Evolutionary conservation across 1,284 basidiomycete genomes (phyloP).

Genomic region (Pterulicium gracile): DNA sequence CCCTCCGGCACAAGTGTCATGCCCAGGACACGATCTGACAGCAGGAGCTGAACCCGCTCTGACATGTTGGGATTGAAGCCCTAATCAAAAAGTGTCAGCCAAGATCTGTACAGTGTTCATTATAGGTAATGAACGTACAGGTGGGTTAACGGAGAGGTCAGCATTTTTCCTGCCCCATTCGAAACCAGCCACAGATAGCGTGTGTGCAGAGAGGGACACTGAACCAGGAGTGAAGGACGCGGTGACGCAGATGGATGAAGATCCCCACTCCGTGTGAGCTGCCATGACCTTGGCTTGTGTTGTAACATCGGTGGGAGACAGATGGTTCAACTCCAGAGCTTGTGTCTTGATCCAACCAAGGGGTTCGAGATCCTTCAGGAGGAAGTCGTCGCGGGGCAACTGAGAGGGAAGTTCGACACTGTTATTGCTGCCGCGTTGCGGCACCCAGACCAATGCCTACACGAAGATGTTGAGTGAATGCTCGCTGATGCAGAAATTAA

Average conservation of each 20-base stretch:
- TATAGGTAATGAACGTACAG: constrained; percentile 23
- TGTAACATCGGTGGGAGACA: constrained; percentile 91
- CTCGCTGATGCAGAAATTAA: neutral
- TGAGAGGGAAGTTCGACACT: constrained; percentile 81
- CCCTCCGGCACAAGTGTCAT: constrained; percentile 90
- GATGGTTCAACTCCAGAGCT: constrained; percentile 83
- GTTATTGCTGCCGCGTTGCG: constrained; percentile 94
- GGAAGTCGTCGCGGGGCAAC: constrained; percentile 87
- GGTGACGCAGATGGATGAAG: constrained; percentile 88
- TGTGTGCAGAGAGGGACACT: constrained; percentile 90
- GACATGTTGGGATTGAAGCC: constrained; percentile 98
- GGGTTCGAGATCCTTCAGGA: constrained; percentile 90
- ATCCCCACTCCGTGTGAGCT: constrained; percentile 90
- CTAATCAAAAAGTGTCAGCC: constrained; percentile 18
- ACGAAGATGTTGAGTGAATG: constrained; percentile 6
- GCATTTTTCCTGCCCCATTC: constrained; percentile 97
- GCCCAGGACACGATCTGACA: constrained; percentile 89
- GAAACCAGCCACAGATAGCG: constrained; percentile 83
- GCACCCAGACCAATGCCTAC: constrained; percentile 85
- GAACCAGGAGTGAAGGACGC: constrained; percentile 97
- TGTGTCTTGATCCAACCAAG: constrained; percentile 99
- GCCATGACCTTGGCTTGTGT: constrained; percentile 96
- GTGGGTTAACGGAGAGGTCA: constrained; percentile 77
- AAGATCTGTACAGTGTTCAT: constrained; percentile 5
- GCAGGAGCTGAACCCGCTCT: constrained; percentile 87